These are phyloP conservation scores for Saposhnikovia divaricata DNA, from an alignment of 129 eudicot species.

Conservation along the genomic window DNA sequence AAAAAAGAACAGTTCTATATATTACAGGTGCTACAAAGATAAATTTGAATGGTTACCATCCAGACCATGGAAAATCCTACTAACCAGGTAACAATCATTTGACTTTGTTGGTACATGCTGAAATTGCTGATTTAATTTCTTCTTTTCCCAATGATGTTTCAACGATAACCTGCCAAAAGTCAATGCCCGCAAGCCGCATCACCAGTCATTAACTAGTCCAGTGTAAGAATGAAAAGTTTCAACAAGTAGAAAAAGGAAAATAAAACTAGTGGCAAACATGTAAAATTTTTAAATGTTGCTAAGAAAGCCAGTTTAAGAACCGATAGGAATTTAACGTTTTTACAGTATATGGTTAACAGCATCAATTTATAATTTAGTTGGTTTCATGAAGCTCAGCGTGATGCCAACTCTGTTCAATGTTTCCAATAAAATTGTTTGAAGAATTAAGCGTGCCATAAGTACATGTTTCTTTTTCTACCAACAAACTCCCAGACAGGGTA, in stretches of 20 bases:
- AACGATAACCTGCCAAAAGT: slow-evolving; percentile 60
- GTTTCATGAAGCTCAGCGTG: not conserved
- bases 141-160: slow-evolving; percentile 55
- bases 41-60: not conserved
- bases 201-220: not conserved
- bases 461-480: slow-evolving; percentile 2
- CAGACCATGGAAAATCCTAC: not conserved
- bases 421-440: not conserved
- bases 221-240: not conserved
- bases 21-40: not conserved
- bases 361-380: not conserved
- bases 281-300: not conserved
- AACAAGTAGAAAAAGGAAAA: not conserved
- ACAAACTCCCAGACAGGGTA: not conserved
- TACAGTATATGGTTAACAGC: not conserved
- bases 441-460: not conserved
- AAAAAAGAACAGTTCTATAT: not conserved
- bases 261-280: not conserved
- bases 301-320: not conserved
- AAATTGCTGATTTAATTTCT: slow-evolving; percentile 65
- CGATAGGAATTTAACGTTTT: not conserved
- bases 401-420: not conserved
- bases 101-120: slow-evolving; percentile 53
- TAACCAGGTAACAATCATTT: slow-evolving; percentile 13
- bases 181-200: not conserved